These are phyloP conservation scores for Lindgomyces ingoldianus DNA, from an alignment of 495 filamentous ascomycete genomes.

Conservation along the genomic window DNA sequence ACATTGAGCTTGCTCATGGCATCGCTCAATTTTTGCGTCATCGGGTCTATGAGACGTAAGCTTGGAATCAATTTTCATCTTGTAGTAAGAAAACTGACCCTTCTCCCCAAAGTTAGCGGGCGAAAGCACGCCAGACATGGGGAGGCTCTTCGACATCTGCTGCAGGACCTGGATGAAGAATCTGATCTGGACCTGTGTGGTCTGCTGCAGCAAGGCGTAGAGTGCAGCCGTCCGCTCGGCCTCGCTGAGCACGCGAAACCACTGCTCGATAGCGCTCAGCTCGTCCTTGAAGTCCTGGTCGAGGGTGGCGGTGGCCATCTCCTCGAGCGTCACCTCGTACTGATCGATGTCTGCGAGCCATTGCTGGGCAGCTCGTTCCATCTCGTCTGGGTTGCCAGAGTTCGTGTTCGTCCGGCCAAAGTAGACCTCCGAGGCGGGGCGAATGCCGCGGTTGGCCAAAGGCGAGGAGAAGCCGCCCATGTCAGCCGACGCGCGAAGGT, in stretches of 20 bases:
- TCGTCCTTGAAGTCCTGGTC: slow-evolving; percentile 99
- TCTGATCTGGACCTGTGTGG: slow-evolving; percentile 96
- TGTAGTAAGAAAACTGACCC: slow-evolving; percentile 55
- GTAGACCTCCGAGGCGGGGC: slow-evolving; percentile 90
- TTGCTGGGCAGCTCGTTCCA: slow-evolving; percentile 93
- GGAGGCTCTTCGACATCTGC: slow-evolving; percentile 97
- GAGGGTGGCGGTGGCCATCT: slow-evolving; percentile 96
- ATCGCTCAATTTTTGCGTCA: slow-evolving; percentile 94
- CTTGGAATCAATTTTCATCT: background rate
- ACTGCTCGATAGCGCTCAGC: slow-evolving; percentile 97
- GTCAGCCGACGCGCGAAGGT: slow-evolving; percentile 92
- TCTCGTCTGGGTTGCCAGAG: slow-evolving; percentile 73
- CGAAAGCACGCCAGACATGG: slow-evolving; percentile 93
- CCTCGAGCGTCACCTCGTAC: slow-evolving; percentile 94
- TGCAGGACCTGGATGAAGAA: slow-evolving; percentile 99
- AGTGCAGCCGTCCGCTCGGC: slow-evolving; percentile 93
- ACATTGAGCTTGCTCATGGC: slow-evolving; percentile 95
- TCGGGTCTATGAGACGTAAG: slow-evolving; percentile 68
- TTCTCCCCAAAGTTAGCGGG: slow-evolving; percentile 95
- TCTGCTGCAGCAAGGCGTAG: slow-evolving; percentile 95
- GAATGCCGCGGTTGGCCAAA: slow-evolving; percentile 74
- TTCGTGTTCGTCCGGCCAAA: slow-evolving; percentile 70
- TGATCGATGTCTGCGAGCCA: slow-evolving; percentile 99
- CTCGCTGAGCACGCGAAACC: slow-evolving; percentile 97
- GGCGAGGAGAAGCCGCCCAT: slow-evolving; percentile 84